Evolutionary conservation across 352 stramenopile species (phyloP).

Genomic region (Phytophthora cactorum): DNA sequence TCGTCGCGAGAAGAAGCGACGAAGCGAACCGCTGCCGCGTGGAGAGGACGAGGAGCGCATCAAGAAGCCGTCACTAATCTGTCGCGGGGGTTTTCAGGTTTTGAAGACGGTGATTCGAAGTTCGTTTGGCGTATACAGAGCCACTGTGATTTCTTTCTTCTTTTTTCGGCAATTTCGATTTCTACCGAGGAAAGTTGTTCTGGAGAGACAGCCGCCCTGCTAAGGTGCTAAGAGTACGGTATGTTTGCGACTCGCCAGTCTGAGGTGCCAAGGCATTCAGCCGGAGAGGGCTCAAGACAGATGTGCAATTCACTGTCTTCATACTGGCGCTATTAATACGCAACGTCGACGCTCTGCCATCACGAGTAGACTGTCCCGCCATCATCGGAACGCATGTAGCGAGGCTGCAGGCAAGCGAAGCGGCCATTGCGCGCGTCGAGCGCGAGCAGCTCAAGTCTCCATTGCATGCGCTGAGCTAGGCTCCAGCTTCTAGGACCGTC

Average conservation of each 20-base stretch:
- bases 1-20: constrained; percentile 39
- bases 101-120: constrained; percentile 19
- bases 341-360: neutral
- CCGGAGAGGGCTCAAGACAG: neutral
- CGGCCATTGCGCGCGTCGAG: constrained; percentile 1
- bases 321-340: neutral
- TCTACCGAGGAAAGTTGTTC: neutral
- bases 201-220: neutral
- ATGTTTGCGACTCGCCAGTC: neutral
- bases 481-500: neutral
- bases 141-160: constrained; percentile 12
- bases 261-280: neutral
- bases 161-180: constrained; percentile 21
- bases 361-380: too few species aligned
- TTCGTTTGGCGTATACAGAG: constrained; percentile 8
- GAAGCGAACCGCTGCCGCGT: constrained; percentile 20
- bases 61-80: neutral
- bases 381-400: too few species aligned
- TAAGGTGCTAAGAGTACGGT: too few species aligned
- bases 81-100: constrained; percentile 15
- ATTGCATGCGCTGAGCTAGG: neutral
- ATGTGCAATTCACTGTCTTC: constrained; percentile 3
- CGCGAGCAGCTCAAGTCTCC: neutral
- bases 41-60: constrained; percentile 32
- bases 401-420: too few species aligned